A percentile compares a stretch with the other conserved stretches of the same genome.
These are phyloP conservation scores for Phylloporus arenicola DNA, from an alignment of 768 basidiomycete species.

Conservation along the genomic window DNA sequence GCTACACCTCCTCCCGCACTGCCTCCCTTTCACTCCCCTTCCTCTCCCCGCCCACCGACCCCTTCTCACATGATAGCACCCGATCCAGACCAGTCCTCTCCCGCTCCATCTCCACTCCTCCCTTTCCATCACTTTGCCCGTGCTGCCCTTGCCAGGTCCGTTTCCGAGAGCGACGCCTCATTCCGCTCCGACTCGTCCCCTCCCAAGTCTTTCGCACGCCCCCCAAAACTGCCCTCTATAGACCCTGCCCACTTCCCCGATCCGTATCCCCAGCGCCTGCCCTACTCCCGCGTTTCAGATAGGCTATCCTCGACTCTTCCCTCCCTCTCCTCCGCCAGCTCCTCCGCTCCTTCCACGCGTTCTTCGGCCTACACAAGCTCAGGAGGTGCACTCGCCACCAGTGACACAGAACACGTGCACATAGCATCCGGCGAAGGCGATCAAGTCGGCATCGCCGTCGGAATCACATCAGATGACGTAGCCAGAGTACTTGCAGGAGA, in stretches of 20 bases:
- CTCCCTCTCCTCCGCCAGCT: conserved; percentile 63
- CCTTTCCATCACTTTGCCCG: conserved; percentile 28
- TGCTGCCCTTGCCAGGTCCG: conserved; percentile 34
- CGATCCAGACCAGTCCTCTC: conserved; percentile 3
- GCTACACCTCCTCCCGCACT: conserved; percentile 25
- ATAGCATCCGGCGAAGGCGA: conserved; percentile 60
- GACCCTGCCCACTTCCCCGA: conserved; percentile 70
- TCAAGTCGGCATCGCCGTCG: conserved; percentile 45
- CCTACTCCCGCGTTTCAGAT: conserved; percentile 35
- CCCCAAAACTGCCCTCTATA: conserved; percentile 41
- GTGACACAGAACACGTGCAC: conserved; percentile 61
- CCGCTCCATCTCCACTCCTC: conserved; percentile 17
- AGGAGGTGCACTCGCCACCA: conserved; percentile 54
- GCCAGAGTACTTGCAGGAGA: conserved; percentile 58
- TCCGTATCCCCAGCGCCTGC: conserved; percentile 59
- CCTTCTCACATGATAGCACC: conserved; percentile 9
- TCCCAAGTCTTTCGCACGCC: conserved; percentile 37
- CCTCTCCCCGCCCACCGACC: neutral
- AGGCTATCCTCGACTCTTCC: conserved; percentile 40
- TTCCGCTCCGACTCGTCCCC: conserved; percentile 34
- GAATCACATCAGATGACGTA: conserved; percentile 62
- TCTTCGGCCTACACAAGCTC: conserved; percentile 76
- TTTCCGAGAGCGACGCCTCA: conserved; percentile 37
- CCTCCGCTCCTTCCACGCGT: conserved; percentile 65
- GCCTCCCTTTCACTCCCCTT: conserved; percentile 31